A percentile compares a stretch with the other conserved stretches of the same genome.
phyloP scores from a whole-genome alignment of 805 yeast genomes.

The Sugiyamaella chiloensis region DNA sequence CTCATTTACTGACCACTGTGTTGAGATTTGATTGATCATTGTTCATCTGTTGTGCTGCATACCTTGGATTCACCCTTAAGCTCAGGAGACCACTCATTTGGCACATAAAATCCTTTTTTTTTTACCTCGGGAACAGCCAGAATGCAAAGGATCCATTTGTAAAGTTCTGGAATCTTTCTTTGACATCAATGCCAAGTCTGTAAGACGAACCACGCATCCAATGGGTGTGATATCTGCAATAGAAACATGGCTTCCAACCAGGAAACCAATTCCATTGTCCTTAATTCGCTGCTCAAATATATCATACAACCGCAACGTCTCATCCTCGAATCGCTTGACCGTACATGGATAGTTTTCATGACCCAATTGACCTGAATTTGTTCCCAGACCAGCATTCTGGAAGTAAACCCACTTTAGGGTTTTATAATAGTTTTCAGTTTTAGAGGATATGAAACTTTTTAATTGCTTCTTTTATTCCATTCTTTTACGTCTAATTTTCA shows the following conservation, averaged over 20 bases:
- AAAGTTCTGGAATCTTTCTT: slow-evolving; percentile 55
- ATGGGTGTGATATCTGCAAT: slow-evolving; percentile 53
- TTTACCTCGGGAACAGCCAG: slow-evolving; percentile 89
- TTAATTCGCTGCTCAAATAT: slow-evolving; percentile 52
- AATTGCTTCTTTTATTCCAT: too few relatives aligned
- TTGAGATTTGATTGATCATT: too few relatives aligned
- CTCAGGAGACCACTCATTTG: slow-evolving; percentile 17
- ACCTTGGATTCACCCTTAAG: too few relatives aligned
- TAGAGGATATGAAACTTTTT: too few relatives aligned
- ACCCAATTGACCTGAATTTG: slow-evolving; percentile 59
- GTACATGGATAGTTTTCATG: slow-evolving; percentile 52
- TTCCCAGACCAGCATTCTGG: slow-evolving; percentile 59
- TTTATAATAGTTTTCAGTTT: slow-evolving; percentile 42
- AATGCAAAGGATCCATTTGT: slow-evolving; percentile 87
- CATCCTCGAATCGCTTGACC: slow-evolving; percentile 48
- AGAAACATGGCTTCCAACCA: slow-evolving; percentile 57
- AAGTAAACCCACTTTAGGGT: slow-evolving; percentile 48
- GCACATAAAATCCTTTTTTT: slow-evolving; percentile 27
- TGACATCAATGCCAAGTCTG: slow-evolving; percentile 17
- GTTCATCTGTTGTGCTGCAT: too few relatives aligned
- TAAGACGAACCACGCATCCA: slow-evolving; percentile 43
- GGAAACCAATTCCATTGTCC: slow-evolving; percentile 45
- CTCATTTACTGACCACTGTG: too few relatives aligned
- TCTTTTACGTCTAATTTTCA: too few relatives aligned
- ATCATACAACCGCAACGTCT: slow-evolving; percentile 51